These are phyloP conservation scores for Leishmania lainsoni DNA, from an alignment of 208 protist genomes.

Conservation along the genomic window DNA sequence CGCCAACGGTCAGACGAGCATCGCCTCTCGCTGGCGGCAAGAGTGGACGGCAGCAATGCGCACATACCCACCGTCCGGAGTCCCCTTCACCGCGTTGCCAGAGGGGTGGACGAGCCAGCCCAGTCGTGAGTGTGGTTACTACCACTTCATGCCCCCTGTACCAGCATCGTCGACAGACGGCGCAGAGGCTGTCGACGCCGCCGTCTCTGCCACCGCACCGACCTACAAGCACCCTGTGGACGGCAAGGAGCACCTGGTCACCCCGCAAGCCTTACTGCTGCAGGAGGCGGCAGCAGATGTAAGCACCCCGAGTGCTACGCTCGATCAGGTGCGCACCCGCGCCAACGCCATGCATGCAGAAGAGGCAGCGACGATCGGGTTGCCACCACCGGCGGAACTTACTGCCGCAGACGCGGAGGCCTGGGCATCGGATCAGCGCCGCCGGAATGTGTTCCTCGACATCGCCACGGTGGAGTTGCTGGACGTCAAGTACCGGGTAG, in stretches of 20 bases:
- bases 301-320: slow-evolving; percentile 28
- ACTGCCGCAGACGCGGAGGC: slow-evolving; percentile 32
- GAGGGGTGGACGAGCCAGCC: slow-evolving; percentile 58
- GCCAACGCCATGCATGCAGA: slow-evolving; percentile 34
- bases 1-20: slow-evolving; percentile 1
- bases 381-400: slow-evolving; percentile 27
- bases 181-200: background rate
- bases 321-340: slow-evolving; percentile 19
- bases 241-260: slow-evolving; percentile 61
- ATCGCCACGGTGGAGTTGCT: slow-evolving; percentile 58
- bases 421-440: slow-evolving; percentile 75
- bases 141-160: slow-evolving; percentile 57
- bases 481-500: slow-evolving; percentile 44
- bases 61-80: slow-evolving; percentile 55
- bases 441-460: slow-evolving; percentile 64
- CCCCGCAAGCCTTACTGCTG: slow-evolving; percentile 75
- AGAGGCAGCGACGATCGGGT: slow-evolving; percentile 4
- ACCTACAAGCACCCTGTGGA: slow-evolving; percentile 75
- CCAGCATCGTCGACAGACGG: slow-evolving; percentile 1
- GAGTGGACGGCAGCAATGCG: slow-evolving; percentile 68
- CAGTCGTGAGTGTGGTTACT: slow-evolving; percentile 65
- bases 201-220: slow-evolving; percentile 14
- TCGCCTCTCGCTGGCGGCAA: slow-evolving; percentile 42
- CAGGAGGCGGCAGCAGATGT: slow-evolving; percentile 23
- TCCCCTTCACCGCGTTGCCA: slow-evolving; percentile 64